These are phyloP conservation scores for Seiridium cupressi DNA, from an alignment of 2,329 filamentous ascomycete genomes.

Conservation along the genomic window DNA sequence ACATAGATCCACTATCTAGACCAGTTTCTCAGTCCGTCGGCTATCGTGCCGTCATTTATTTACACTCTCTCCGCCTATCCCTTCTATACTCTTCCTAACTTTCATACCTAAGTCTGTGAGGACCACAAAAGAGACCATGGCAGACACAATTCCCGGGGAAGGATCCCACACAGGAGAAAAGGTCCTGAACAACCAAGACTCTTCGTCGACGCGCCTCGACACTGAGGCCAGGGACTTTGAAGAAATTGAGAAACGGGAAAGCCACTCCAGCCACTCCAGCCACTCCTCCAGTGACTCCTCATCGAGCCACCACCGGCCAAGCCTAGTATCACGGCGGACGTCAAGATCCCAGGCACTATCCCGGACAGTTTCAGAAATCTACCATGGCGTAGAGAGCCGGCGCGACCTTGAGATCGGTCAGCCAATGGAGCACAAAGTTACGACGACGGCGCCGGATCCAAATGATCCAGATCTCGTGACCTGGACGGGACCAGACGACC, in stretches of 20 bases:
- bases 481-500: conserved; percentile 54
- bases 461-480: conserved; percentile 39
- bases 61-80: no score
- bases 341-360: conserved; percentile 20
- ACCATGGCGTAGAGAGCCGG: conserved; percentile 36
- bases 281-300: conserved; percentile 1
- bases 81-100: background rate
- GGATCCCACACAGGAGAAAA: background rate
- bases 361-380: conserved; percentile 34
- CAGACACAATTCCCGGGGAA: background rate
- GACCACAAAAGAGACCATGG: background rate
- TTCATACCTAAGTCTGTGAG: background rate
- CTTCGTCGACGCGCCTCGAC: background rate
- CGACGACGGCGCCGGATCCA: conserved; percentile 21
- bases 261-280: background rate
- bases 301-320: background rate
- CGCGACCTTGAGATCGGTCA: conserved; percentile 33
- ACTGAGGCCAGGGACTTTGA: background rate
- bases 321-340: background rate
- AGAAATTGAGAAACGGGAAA: background rate
- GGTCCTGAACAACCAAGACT: background rate
- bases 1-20: background rate
- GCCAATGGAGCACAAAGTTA: conserved; percentile 16
- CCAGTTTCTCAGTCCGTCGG: background rate
- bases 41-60: background rate